Base-by-base conservation (phyloP, 2,329 filamentous ascomycete genomes). In the Bertia moriformis region DNA sequence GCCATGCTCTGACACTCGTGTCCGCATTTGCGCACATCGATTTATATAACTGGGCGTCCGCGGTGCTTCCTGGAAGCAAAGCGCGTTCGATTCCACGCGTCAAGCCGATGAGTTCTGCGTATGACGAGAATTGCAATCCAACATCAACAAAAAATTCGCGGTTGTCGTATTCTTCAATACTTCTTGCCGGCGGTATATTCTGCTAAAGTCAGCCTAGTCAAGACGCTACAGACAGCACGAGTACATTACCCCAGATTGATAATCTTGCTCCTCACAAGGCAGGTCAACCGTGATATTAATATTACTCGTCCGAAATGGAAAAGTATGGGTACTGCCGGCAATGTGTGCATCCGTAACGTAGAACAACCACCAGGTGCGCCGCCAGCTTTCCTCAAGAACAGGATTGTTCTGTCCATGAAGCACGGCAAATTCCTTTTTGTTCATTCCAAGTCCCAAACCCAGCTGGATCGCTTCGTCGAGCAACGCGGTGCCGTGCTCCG, bases 181-280 rank as follows among this genome's bases (percentile, higher is more conserved):
- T 57, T 43, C 45, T 50, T 2, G 54, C 51, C 1, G 35, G 22
- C 4, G 52, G 50, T 4, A 51, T 52, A 14, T 44, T 40, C 51
- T 54, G 36, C 35, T n/a, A 38, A 38, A n/a, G n/a, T 29, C 24
- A 29, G 10, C 24, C n/a, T n/a, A 29, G 24, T n/a, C 24, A 29
- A 10, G 24, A n/a, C 22, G 17, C 22, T n/a, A 10, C 27, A 38
- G 19, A n/a, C 24, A 37, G 19, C 19, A 14, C 15, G 17, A 35
- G 30, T 20, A 38, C 45, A 46, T 45, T 19, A 56, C 51, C 22
- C 53, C 53, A 3, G 40, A 47, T 39, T 54, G 45, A 44, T 55
- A 50, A 19, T 43, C 39, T 10, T 39, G 19, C 39, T 58, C 56
- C 19, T 59, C 54, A 40, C 55, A 57, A 4, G 55, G 55, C 13